These are phyloP conservation scores for Saccharomyces jurei DNA, from an alignment of 805 yeast genomes.

Conservation along the genomic window DNA sequence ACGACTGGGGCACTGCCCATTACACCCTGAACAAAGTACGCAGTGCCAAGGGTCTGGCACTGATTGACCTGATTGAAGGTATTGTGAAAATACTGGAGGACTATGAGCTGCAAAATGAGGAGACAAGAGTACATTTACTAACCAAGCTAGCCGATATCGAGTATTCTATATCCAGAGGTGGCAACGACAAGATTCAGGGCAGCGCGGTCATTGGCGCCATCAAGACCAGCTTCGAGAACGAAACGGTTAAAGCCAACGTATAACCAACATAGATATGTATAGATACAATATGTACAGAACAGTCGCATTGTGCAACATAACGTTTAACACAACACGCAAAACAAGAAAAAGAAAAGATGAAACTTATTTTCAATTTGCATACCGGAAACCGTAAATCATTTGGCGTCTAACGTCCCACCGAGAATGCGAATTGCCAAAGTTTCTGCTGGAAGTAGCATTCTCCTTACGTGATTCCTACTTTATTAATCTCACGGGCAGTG, in stretches of 20 bases:
- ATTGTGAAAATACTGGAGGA: slow-evolving; percentile 61
- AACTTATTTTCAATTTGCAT: neutral
- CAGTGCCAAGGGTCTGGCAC: slow-evolving; percentile 72
- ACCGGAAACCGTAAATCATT: neutral
- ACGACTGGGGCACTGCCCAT: slow-evolving; percentile 79
- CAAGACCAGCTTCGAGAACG: slow-evolving; percentile 41
- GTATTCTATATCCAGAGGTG: slow-evolving; percentile 86
- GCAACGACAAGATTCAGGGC: slow-evolving; percentile 81
- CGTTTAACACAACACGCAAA: neutral
- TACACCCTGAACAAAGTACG: slow-evolving; percentile 60
- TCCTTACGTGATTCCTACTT: neutral
- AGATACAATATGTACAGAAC: neutral
- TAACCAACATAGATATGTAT: neutral
- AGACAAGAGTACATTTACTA: slow-evolving; percentile 55
- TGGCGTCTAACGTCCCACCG: neutral
- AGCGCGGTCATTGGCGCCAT: slow-evolving; percentile 86
- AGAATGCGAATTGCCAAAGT: neutral
- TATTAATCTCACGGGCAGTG: neutral
- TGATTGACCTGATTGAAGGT: slow-evolving; percentile 76
- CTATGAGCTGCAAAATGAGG: slow-evolving; percentile 51
- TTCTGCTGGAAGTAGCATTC: neutral
- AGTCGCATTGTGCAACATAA: neutral
- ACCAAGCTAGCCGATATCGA: slow-evolving; percentile 79
- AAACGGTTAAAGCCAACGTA: slow-evolving; percentile 8
- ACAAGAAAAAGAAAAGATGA: neutral